These are phyloP conservation scores for Xenoacremonium recifei DNA, from an alignment of 2,329 filamentous ascomycete species.

Conservation along the genomic window DNA sequence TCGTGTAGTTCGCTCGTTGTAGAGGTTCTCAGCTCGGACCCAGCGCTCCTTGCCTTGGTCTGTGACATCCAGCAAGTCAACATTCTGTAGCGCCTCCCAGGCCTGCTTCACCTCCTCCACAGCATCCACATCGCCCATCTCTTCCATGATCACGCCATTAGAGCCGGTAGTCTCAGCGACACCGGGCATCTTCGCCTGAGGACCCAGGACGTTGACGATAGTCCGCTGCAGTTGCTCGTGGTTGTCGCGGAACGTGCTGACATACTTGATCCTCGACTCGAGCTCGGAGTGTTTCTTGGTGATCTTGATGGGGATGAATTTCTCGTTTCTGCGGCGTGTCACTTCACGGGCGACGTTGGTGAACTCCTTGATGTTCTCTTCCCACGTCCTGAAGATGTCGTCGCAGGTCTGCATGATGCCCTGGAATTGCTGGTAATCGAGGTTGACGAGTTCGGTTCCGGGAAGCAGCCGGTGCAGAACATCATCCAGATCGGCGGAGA, in stretches of 20 bases:
- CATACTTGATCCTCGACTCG: constrained; percentile 88
- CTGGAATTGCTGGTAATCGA: constrained; percentile 89
- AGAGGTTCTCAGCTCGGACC: constrained; percentile 91
- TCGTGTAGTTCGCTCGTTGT: constrained; percentile 94
- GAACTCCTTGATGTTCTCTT: constrained; percentile 95
- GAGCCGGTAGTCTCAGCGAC: constrained; percentile 48
- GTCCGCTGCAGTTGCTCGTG: constrained; percentile 97
- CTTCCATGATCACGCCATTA: constrained; percentile 76
- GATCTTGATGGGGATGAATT: constrained; percentile 98
- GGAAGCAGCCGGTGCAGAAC: constrained; percentile 83
- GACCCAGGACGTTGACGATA: constrained; percentile 93
- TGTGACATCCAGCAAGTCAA: constrained; percentile 91
- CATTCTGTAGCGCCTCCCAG: constrained; percentile 90
- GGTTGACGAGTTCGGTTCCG: constrained; percentile 83
- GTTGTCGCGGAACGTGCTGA: constrained; percentile 91
- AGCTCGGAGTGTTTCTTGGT: constrained; percentile 82
- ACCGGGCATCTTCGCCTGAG: constrained; percentile 59
- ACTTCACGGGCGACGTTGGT: constrained; percentile 96
- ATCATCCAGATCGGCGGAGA: constrained; percentile 87
- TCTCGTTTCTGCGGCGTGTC: constrained; percentile 88
- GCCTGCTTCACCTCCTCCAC: constrained; percentile 95
- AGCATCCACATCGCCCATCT: constrained; percentile 95
- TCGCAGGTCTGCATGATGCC: constrained; percentile 80
- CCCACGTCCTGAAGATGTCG: constrained; percentile 88
- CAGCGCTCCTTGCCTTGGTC: constrained; percentile 86